Evolutionary conservation across 2,329 filamentous ascomycete species (phyloP).

Genomic region (Colletotrichum graminicola): DNA sequence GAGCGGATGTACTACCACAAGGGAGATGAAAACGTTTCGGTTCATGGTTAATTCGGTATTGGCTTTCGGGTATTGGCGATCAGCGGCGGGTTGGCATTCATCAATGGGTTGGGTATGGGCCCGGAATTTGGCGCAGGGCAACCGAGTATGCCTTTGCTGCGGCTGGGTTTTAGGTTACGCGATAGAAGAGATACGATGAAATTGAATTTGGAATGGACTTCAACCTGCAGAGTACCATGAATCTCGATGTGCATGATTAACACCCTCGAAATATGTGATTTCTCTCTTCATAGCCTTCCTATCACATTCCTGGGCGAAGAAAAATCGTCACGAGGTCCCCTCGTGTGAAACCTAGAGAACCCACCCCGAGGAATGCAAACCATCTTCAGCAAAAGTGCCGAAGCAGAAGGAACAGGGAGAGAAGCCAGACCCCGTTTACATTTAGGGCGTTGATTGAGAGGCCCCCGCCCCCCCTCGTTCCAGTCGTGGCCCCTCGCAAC

Average conservation of each 20-base stretch:
- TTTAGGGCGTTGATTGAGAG: background rate
- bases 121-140: slow-evolving; percentile 9
- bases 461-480: slow-evolving; percentile 19
- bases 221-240: background rate
- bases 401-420: background rate
- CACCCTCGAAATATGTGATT: background rate
- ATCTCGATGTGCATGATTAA: slow-evolving; percentile 2
- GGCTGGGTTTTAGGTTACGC: slow-evolving; percentile 5
- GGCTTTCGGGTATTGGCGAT: slow-evolving; percentile 21
- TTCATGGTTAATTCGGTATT: slow-evolving; percentile 10
- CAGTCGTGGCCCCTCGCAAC: slow-evolving; percentile 37
- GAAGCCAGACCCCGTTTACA: background rate
- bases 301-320: slow-evolving; percentile 14
- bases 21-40: slow-evolving; percentile 13
- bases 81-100: slow-evolving; percentile 11
- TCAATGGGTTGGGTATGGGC: slow-evolving; percentile 14
- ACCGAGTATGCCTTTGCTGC: slow-evolving; percentile 7
- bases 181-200: slow-evolving; percentile 35
- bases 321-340: slow-evolving; percentile 1
- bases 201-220: slow-evolving; percentile 34
- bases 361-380: slow-evolving; percentile 23
- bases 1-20: slow-evolving; percentile 35
- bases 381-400: slow-evolving; percentile 33
- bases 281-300: background rate
- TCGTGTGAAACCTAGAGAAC: slow-evolving; percentile 9